Evolutionary conservation across 441 rosid genomes (phyloP).

Genomic region (Syzygium malaccense): DNA sequence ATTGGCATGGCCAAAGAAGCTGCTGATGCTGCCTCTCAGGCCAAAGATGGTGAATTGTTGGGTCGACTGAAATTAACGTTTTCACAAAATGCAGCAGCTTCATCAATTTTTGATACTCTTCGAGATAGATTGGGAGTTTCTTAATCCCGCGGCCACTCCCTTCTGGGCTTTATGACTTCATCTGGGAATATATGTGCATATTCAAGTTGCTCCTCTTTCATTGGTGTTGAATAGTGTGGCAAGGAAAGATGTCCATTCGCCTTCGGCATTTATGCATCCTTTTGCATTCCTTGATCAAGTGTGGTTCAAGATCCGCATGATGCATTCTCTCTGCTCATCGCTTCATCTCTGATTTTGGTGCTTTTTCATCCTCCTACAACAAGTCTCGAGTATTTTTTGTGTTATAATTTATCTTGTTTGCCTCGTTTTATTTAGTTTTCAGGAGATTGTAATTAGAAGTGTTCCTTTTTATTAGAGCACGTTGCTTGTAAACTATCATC

Average conservation of each 20-base stretch:
- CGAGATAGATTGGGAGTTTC: conserved; percentile 62
- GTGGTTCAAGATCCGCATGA: neutral
- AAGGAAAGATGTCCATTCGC: neutral
- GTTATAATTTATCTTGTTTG: neutral
- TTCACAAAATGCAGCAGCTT: conserved; percentile 75
- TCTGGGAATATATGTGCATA: neutral
- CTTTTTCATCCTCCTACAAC: neutral
- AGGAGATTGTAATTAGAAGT: neutral
- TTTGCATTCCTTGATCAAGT: neutral
- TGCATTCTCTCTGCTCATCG: neutral
- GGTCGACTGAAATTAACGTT: conserved; percentile 80
- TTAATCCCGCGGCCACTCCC: conserved; percentile 6
- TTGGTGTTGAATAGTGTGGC: neutral
- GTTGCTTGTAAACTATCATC: neutral
- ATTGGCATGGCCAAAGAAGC: conserved; percentile 99
- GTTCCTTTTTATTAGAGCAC: neutral
- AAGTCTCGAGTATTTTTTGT: neutral
- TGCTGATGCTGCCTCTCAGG: conserved; percentile 95
- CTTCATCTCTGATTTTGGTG: neutral
- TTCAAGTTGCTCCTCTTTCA: neutral
- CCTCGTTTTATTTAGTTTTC: neutral
- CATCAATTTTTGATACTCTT: conserved; percentile 85
- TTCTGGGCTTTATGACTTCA: neutral
- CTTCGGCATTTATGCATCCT: neutral
- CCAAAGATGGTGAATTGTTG: conserved; percentile 92